Evolutionary conservation across 352 stramenopile genomes (phyloP).

Genomic region (Globisporangium carolinianum): DNA sequence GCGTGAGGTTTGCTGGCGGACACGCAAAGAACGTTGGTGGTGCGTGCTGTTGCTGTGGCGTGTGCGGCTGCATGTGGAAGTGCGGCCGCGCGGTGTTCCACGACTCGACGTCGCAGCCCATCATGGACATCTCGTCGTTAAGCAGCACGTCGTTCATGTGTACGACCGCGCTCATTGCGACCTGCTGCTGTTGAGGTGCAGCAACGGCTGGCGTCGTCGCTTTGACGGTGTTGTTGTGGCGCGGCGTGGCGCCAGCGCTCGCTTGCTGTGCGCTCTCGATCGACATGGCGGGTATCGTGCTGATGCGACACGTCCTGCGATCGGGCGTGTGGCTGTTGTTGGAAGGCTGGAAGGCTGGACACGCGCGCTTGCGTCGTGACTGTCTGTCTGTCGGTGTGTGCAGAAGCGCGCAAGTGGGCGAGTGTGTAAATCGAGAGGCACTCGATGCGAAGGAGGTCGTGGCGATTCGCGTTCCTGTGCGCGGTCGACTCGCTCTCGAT

Average conservation of each 20-base stretch:
- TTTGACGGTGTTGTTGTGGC: constrained; percentile 8
- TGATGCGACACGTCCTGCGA: constrained; percentile 10
- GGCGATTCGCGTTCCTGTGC: constrained; percentile 17
- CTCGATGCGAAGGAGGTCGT: not conserved
- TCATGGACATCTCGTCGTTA: constrained; percentile 54
- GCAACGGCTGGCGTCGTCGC: constrained; percentile 7
- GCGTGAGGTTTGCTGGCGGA: constrained; percentile 52
- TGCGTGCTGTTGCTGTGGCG: constrained; percentile 11
- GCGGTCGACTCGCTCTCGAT: constrained; percentile 8
- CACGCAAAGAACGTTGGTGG: constrained; percentile 27
- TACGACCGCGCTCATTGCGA: constrained; percentile 17
- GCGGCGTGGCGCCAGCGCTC: constrained; percentile 15
- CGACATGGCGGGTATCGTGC: constrained; percentile 22
- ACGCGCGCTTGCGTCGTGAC: not conserved
- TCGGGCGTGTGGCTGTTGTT: constrained; percentile 4
- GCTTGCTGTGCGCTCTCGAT: constrained; percentile 28
- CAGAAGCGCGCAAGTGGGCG: not conserved
- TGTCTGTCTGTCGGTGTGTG: not conserved
- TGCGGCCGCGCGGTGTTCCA: constrained; percentile 36
- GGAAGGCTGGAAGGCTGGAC: not conserved
- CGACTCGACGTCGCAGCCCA: constrained; percentile 54
- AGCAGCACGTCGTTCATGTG: constrained; percentile 44
- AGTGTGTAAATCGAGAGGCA: not conserved
- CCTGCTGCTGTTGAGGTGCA: constrained; percentile 16
- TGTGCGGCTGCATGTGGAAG: constrained; percentile 17